Base-by-base conservation (phyloP, 2,329 filamentous ascomycete species). In the Aspergillus clavatus region DNA sequence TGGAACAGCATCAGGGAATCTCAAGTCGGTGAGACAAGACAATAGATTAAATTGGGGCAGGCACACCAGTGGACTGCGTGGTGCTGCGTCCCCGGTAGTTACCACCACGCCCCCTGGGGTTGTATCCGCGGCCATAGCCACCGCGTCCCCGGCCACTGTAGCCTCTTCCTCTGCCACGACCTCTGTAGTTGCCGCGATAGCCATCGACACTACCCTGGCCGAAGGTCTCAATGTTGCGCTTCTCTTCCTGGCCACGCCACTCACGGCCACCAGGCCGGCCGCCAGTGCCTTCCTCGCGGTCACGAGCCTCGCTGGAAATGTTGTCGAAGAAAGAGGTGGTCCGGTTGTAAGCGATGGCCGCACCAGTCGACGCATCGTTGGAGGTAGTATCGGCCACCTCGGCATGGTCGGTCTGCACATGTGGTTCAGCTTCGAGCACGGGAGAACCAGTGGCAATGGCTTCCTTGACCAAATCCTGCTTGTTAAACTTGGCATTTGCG, bases 161-260 rank as follows among this genome's bases (percentile, higher is more conserved):
- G 31, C 72, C 69, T 51, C 71, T 63, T 35, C 75, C 75, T 48
- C 78, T 71, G 16, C 77, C 75, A 49, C 75, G 66, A 18, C 87
- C 87, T 46, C 89, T 83, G 27, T 87, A 87, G 35, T 89, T 80
- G 23, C 89, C 87, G 41, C 89, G 84, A 68, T 83, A 93, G 52
- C 87, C 84, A 50, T 98, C 93, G 18, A 98, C 90, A 56, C 89
- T 96, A 42, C 90, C 90, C 67, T 97, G 90, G 7, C 93, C 93
- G 57, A 98, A 98, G 0, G 93, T 98, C 72, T 98, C 93, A 62
- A 98, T 87, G 65, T 97, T 97, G 72, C 89, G 89, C 67, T 85
- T 89, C 65, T 95, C 87, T 66, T 97, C 93, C 67, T 97, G 89
- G 29, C 83, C 85, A 43, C 93, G 83, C 82, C 93, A 94, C 66